phyloP scores from a whole-genome alignment of 2,329 filamentous ascomycete species.

The Ceratocystis cubensis region DNA sequence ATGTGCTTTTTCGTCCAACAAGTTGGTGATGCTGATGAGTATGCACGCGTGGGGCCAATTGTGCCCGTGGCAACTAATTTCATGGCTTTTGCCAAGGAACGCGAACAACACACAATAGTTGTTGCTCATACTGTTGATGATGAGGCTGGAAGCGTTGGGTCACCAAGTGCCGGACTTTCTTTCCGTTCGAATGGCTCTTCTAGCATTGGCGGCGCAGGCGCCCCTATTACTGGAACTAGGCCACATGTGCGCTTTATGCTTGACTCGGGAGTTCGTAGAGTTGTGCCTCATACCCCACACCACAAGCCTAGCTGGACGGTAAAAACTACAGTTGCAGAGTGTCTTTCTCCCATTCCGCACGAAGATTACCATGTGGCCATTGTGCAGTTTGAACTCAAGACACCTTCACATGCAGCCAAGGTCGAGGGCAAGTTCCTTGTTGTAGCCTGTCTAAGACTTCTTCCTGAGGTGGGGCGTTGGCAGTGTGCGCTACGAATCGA shows the following conservation, averaged over 20 bases:
- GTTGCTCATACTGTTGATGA: slow-evolving; percentile 15
- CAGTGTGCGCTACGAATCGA: slow-evolving; percentile 18
- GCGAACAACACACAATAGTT: slow-evolving; percentile 19
- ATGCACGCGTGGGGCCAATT: slow-evolving; percentile 17
- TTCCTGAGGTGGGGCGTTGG: slow-evolving; percentile 17
- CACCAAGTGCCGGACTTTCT: slow-evolving; percentile 5
- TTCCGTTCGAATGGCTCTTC: not conserved
- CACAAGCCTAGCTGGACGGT: slow-evolving; percentile 19
- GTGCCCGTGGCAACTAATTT: slow-evolving; percentile 17
- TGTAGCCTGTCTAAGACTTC: slow-evolving; percentile 17
- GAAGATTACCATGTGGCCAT: slow-evolving; percentile 19
- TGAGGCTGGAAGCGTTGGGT: not conserved
- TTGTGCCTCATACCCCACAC: slow-evolving; percentile 15
- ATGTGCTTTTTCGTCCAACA: slow-evolving; percentile 21
- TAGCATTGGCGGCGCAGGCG: not conserved
- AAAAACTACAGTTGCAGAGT: slow-evolving; percentile 5
- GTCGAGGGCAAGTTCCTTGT: slow-evolving; percentile 18
- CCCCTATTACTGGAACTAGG: not conserved
- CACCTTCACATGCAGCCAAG: slow-evolving; percentile 19
- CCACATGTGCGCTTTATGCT: slow-evolving; percentile 16
- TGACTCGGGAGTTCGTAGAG: slow-evolving; percentile 15
- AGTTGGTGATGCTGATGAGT: slow-evolving; percentile 19
- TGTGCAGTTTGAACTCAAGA: slow-evolving; percentile 17
- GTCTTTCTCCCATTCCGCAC: slow-evolving; percentile 18
- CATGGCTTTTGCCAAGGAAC: slow-evolving; percentile 14